A percentile compares a stretch with the other conserved stretches of the same genome.
Evolutionary conservation across 2,329 filamentous ascomycete genomes (phyloP).

Genomic region (Aspergillus flavus): DNA sequence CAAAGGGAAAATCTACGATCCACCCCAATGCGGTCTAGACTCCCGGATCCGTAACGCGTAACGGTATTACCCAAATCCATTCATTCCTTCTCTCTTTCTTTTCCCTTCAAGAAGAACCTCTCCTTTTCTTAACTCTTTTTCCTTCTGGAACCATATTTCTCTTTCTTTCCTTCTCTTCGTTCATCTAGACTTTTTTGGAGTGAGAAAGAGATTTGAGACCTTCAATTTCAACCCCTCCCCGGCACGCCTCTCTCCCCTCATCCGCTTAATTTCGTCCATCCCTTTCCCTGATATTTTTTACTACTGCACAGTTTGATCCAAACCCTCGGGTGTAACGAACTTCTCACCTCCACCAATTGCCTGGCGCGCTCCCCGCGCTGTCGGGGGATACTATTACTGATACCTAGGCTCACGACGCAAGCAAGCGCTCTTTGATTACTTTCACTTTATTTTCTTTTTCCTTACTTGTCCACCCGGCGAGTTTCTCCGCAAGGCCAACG

Average conservation of each 20-base stretch:
- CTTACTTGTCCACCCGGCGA: slow-evolving; percentile 1
- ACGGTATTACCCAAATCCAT: not conserved
- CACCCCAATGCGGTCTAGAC: slow-evolving; percentile 8
- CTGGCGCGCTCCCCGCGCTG: slow-evolving; percentile 16
- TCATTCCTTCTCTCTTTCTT: slow-evolving; percentile 6
- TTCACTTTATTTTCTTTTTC: not conserved
- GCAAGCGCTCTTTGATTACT: slow-evolving; percentile 17
- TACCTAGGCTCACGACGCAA: slow-evolving; percentile 1
- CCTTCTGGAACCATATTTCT: not conserved
- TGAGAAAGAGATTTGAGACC: not conserved
- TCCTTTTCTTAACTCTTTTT: slow-evolving; percentile 8
- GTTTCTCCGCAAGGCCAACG: slow-evolving; percentile 1
- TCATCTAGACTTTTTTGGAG: not conserved
- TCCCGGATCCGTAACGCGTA: not conserved
- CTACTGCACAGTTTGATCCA: slow-evolving; percentile 1
- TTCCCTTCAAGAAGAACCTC: slow-evolving; percentile 2
- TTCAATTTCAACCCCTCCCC: not conserved
- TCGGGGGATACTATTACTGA: not conserved
- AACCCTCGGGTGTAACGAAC: slow-evolving; percentile 8
- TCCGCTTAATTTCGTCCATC: not conserved
- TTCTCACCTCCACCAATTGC: slow-evolving; percentile 20
- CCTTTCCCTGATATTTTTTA: not conserved
- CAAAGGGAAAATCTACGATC: not conserved
- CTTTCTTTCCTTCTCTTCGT: not conserved
- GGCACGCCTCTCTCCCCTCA: not conserved